Conservation (phyloP, 257 asterid genomes). For the Solanum piurae region DNA sequence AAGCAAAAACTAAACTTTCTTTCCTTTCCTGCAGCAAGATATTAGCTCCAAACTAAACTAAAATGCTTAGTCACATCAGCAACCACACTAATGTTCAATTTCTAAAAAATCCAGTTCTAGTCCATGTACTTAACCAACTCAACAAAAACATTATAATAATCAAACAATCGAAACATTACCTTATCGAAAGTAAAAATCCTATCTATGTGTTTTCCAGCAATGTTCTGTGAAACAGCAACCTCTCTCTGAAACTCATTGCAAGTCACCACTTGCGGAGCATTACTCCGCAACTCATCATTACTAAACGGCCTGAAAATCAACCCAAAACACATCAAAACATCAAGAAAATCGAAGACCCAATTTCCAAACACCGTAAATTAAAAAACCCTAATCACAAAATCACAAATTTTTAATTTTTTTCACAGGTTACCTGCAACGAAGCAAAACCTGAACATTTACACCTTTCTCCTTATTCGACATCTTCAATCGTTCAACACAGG, state of each 20-base stretch:
- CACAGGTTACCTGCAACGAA: conserved; percentile 72
- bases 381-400: background rate
- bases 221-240: conserved; percentile 70
- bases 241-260: conserved; percentile 77
- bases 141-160: background rate
- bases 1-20: background rate
- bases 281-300: conserved; percentile 70
- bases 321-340: background rate
- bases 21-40: background rate
- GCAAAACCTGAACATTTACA: conserved; percentile 90
- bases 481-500: background rate
- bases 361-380: background rate
- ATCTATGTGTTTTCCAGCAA: conserved; percentile 86
- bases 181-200: conserved; percentile 79
- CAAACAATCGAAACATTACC: conserved; percentile 21
- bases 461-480: conserved; percentile 84
- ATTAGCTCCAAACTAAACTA: background rate
- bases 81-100: background rate
- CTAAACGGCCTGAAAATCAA: conserved; percentile 62
- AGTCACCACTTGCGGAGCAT: conserved; percentile 85
- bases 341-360: background rate
- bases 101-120: background rate
- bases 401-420: background rate
- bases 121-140: background rate
- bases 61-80: background rate